Conservation (phyloP, 495 filamentous ascomycete species). For the Letharia lupina region DNA sequence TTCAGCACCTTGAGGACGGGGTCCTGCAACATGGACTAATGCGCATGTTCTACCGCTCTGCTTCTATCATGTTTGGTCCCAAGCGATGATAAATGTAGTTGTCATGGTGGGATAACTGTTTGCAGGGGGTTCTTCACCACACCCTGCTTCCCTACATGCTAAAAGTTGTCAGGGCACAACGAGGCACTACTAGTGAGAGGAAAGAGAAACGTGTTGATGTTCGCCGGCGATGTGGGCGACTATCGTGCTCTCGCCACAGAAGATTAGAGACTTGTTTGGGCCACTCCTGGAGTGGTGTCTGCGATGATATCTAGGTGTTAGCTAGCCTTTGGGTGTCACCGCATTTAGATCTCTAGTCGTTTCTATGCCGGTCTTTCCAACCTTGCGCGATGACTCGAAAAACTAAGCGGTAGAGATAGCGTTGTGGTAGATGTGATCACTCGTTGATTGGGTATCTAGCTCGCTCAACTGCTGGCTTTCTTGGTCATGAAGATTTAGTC, state of each 20-base stretch:
- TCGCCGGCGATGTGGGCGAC: neutral
- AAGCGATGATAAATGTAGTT: neutral
- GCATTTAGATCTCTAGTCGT: neutral
- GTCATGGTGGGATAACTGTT: neutral
- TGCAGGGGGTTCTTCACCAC: neutral
- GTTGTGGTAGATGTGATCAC: neutral
- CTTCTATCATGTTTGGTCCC: neutral
- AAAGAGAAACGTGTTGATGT: neutral
- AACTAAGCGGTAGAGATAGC: neutral
- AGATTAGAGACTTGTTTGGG: neutral
- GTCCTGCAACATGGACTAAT: neutral
- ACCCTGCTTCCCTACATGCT: neutral
- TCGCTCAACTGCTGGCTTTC: neutral
- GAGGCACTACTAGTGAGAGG: neutral
- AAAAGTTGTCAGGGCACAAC: neutral
- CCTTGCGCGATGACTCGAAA: neutral
- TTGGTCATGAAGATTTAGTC: neutral
- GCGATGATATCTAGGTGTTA: neutral
- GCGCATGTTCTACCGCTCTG: neutral
- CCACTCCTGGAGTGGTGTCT: neutral
- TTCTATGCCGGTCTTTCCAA: neutral
- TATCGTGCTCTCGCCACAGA: neutral
- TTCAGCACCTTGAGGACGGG: neutral
- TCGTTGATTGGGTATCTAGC: slow-evolving; percentile 16
- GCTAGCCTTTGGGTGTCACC: neutral